A percentile compares a stretch with the other conserved stretches of the same genome.
Conservation (phyloP, 139 green algal species). For the Chlorella sp. region DNA sequence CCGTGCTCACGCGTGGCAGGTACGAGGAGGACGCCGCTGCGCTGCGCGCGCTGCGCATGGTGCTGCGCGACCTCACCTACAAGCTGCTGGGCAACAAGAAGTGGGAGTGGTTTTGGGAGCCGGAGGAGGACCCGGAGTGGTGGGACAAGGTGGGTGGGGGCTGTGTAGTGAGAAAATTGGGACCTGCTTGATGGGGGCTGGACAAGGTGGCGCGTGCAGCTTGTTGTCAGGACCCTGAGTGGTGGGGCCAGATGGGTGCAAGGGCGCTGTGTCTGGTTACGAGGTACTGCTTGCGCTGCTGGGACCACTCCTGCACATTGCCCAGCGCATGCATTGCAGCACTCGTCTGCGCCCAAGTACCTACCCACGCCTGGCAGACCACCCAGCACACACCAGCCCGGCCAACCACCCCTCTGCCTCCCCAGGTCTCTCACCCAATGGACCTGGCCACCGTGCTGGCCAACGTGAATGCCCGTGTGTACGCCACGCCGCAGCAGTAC, state of each 20-base stretch:
- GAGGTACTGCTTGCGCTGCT: too few species aligned
- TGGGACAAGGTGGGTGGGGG: conserved; percentile 40
- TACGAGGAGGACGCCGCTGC: conserved; percentile 61
- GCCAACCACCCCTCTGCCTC: neutral
- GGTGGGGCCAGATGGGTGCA: too few species aligned
- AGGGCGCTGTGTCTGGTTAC: too few species aligned
- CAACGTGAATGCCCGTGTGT: conserved; percentile 68
- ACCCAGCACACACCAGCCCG: neutral
- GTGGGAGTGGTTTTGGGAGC: conserved; percentile 69
- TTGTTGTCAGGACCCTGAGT: too few species aligned
- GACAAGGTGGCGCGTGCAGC: too few species aligned
- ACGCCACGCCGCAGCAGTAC: conserved; percentile 69
- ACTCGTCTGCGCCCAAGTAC: too few species aligned
- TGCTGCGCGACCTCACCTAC: conserved; percentile 67
- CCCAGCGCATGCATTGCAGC: too few species aligned
- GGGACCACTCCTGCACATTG: too few species aligned
- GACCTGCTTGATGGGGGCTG: too few species aligned
- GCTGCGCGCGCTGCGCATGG: conserved; percentile 67
- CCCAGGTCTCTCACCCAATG: conserved; percentile 62
- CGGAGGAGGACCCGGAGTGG: conserved; percentile 68
- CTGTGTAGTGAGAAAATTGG: too few species aligned
- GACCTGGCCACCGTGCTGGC: conserved; percentile 81
- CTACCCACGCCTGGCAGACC: too few species aligned
- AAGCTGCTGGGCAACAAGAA: conserved; percentile 62
- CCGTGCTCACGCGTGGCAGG: neutral